Base-by-base conservation (phyloP, 1,139 yeast species). In the Lodderomyces oxycetoniae region DNA sequence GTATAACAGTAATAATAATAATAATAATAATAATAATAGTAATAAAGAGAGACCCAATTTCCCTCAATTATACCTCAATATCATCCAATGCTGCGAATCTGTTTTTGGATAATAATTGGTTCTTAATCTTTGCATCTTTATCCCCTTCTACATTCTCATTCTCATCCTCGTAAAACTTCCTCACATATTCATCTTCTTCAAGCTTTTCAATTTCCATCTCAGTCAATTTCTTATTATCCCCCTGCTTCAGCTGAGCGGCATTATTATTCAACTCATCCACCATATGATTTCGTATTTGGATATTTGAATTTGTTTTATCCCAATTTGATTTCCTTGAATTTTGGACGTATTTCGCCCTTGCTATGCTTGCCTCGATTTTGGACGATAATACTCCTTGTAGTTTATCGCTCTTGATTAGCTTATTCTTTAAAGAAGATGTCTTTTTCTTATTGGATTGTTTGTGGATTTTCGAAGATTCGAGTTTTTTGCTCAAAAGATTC, bases 271-370 rank as follows among this genome's bases (percentile, higher is more conserved):
- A 7, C 19, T 35, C 44, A n/a, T 40, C 37, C 4, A 27, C 34
- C 33, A 36, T 38, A 32, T 38, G 50, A 33, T 57, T 48, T 30
- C 56, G 55, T 30, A 61, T 55, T 30, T 51, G 61, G 20, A 74
- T 71, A 26, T 56, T 54, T 38, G 67, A 65, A 51, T 82, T 82
- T 37, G 79, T 79, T 35, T 68, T 64, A 32, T 80, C 88, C 91
- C 91, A 82, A 11, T 79, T 82, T 1, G 84, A 62, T 53, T 80
- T 81, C 55, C 91, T 68, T 4, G 81, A 67, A 19, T 57, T 62
- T 45, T 74, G 81, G 11, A 81, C 76, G 48, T 65, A 74, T 49
- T 68, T 77, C 17, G 85, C 79, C 47, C 85, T 68, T 30, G 71
- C 69, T 23, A 78, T 71, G 47, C 86, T 77, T 45, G 76, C 77